Evolutionary conservation across 1,284 basidiomycete species (phyloP), one percentile per base, ranked within the genome.

Genomic region (Ganoderma boninense): DNA sequence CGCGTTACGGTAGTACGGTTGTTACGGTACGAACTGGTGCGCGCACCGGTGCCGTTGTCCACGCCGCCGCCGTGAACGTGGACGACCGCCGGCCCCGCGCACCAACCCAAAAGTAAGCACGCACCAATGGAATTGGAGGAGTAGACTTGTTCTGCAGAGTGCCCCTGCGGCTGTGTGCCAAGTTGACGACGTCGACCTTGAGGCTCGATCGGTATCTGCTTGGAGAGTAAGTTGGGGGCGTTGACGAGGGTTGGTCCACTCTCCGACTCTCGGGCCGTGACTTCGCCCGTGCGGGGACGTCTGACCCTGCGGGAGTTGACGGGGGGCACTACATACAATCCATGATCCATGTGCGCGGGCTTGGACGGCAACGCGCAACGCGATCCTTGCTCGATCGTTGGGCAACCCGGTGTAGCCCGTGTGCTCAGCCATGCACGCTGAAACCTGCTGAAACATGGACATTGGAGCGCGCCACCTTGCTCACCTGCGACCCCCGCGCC

Each of bases 381-480:
- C 49, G 49, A 52, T 52, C 49, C 23, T 5, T 1, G 46, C 8
- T 8, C 46, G 46, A 49, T 49, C 46, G n/a, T 49, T 43, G 13
- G 0, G 42, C 13, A 13, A 43, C 42, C 14, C 18, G 43, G 29
- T 32, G 29, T 32, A n/a, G n/a, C n/a, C n/a, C n/a, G n/a, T n/a
- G n/a, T n/a, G n/a, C n/a, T n/a, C n/a, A n/a, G n/a, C n/a, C n/a
- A n/a, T n/a, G n/a, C 49, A 23, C 49, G 23, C 49, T 52, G 49
- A 52, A 52, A 52, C 49, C 11, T n/a, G n/a, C n/a, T n/a, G n/a
- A n/a, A n/a, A n/a, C n/a, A n/a, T n/a, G n/a, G n/a, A n/a, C n/a
- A n/a, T n/a, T 52, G 49, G 49, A 52, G 49, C 49, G 49, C 23
- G 49, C 49, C 49, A 26, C 49, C 49, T 52, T 52, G 49, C 49